These are phyloP conservation scores for Linderniella brevidens DNA, from an alignment of 257 asterid genomes.

Conservation along the genomic window DNA sequence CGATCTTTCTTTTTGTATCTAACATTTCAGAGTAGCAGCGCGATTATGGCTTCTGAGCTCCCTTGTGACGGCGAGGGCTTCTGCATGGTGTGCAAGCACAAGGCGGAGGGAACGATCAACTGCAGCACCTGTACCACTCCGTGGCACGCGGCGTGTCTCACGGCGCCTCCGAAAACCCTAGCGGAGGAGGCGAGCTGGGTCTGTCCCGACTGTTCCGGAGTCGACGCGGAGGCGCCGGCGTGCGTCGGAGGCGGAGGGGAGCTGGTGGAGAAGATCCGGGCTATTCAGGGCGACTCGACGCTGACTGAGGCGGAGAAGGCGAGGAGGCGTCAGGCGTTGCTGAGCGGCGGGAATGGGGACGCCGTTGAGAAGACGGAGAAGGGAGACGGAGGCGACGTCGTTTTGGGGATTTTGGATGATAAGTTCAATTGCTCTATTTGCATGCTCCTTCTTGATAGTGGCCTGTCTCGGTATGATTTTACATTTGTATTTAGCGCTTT, in stretches of 20 bases:
- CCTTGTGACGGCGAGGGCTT: slow-evolving; percentile 57
- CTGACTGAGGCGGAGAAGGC: slow-evolving; percentile 64
- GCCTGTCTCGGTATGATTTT: slow-evolving; percentile 55
- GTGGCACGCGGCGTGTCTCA: slow-evolving; percentile 63
- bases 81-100: slow-evolving; percentile 61
- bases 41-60: slow-evolving; percentile 8
- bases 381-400: slow-evolving; percentile 17
- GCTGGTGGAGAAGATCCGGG: slow-evolving; percentile 38
- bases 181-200: slow-evolving; percentile 18
- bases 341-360: slow-evolving; percentile 21
- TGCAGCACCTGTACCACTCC: slow-evolving; percentile 64
- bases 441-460: slow-evolving; percentile 65
- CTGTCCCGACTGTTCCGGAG: slow-evolving; percentile 76
- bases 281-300: slow-evolving; percentile 41
- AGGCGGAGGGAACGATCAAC: slow-evolving; percentile 23
- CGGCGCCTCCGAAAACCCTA: slow-evolving; percentile 19
- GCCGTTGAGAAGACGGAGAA: not conserved
- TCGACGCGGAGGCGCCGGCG: slow-evolving; percentile 33
- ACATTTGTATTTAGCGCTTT: not conserved
- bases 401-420: slow-evolving; percentile 37
- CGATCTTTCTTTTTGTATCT: no score
- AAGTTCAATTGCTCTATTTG: slow-evolving; percentile 58
- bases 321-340: slow-evolving; percentile 33
- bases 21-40: no score
- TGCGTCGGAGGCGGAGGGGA: slow-evolving; percentile 16